Conservation (phyloP, 208 protist species). For the Leishmania amazonensis region DNA sequence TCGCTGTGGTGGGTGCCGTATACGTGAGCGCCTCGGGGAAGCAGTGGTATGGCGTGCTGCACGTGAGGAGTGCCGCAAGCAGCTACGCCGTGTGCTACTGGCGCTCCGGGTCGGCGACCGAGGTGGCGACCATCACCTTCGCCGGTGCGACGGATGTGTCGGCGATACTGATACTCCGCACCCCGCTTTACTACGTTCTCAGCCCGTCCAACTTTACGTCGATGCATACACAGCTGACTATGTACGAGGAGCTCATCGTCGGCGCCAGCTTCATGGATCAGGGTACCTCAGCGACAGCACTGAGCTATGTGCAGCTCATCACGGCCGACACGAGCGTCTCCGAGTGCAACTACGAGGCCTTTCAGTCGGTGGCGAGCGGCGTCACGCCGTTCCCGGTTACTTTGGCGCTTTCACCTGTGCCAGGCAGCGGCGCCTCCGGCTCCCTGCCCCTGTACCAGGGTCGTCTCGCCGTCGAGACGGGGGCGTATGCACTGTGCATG, state of each 20-base stretch:
- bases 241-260: slow-evolving; percentile 78
- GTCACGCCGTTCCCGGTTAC: slow-evolving; percentile 28
- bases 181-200: slow-evolving; percentile 71
- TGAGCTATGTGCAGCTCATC: slow-evolving; percentile 53
- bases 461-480: slow-evolving; percentile 39
- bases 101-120: slow-evolving; percentile 48
- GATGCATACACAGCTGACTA: slow-evolving; percentile 37
- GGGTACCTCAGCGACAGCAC: slow-evolving; percentile 9
- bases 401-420: slow-evolving; percentile 19
- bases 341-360: slow-evolving; percentile 87
- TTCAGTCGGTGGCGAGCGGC: slow-evolving; percentile 34
- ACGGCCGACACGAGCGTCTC: slow-evolving; percentile 33
- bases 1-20: slow-evolving; percentile 25
- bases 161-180: slow-evolving; percentile 46
- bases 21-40: slow-evolving; percentile 36
- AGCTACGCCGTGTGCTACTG: slow-evolving; percentile 80
- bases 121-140: slow-evolving; percentile 61
- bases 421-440: slow-evolving; percentile 7
- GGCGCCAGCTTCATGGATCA: slow-evolving; percentile 44
- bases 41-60: slow-evolving; percentile 76
- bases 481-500: slow-evolving; percentile 81
- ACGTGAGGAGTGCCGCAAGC: slow-evolving; percentile 36
- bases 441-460: slow-evolving; percentile 34
- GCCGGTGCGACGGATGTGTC: slow-evolving; percentile 27
- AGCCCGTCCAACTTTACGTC: slow-evolving; percentile 52